Evolutionary conservation across 2,329 filamentous ascomycete species (phyloP).

Genomic region (Fusarium chaquense): DNA sequence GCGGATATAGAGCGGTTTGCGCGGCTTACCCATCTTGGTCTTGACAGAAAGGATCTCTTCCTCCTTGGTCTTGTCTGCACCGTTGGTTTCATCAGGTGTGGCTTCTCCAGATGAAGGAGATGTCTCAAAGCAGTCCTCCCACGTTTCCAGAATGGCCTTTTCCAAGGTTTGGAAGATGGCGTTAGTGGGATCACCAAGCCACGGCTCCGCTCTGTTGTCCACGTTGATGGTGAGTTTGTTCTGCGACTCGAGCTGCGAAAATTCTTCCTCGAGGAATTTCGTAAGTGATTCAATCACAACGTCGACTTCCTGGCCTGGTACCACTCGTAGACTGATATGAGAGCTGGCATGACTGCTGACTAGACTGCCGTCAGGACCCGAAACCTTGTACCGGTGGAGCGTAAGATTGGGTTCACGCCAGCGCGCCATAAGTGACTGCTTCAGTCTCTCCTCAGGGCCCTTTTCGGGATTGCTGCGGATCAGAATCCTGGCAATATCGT

Average conservation of each 20-base stretch:
- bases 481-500: slow-evolving; percentile 83
- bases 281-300: slow-evolving; percentile 77
- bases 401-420: slow-evolving; percentile 97
- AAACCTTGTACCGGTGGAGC: slow-evolving; percentile 92
- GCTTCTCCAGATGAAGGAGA: slow-evolving; percentile 25
- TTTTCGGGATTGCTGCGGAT: slow-evolving; percentile 75
- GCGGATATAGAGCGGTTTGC: slow-evolving; percentile 88
- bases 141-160: slow-evolving; percentile 84
- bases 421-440: slow-evolving; percentile 86
- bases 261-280: slow-evolving; percentile 76
- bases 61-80: slow-evolving; percentile 32
- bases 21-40: slow-evolving; percentile 50
- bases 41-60: slow-evolving; percentile 39
- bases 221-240: slow-evolving; percentile 86
- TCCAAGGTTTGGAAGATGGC: slow-evolving; percentile 92
- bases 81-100: slow-evolving; percentile 15
- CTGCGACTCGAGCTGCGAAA: slow-evolving; percentile 79
- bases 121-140: slow-evolving; percentile 70
- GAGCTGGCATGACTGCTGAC: slow-evolving; percentile 92
- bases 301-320: slow-evolving; percentile 90
- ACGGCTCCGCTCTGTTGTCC: slow-evolving; percentile 94
- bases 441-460: slow-evolving; percentile 74
- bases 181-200: slow-evolving; percentile 92
- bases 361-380: slow-evolving; percentile 89
- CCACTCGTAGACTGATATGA: slow-evolving; percentile 88